A percentile compares a stretch with the other conserved stretches of the same genome.
phyloP scores from a whole-genome alignment of 345 rosid species.

The Boechera divaricarpa region DNA sequence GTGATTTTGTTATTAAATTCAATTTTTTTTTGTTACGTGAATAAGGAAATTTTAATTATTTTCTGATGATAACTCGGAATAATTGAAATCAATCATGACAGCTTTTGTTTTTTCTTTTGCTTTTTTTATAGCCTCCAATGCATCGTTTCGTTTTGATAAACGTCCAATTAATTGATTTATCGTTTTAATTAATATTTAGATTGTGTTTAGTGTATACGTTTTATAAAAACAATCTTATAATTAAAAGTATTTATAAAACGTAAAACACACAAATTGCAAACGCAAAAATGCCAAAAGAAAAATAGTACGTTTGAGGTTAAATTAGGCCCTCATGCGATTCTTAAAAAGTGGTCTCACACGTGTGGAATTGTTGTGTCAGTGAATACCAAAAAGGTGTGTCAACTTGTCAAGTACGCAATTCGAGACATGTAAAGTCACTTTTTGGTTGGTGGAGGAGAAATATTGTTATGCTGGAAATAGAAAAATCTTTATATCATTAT shows the following conservation, averaged over 20 bases:
- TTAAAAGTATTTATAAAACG: too few relatives aligned
- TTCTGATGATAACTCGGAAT: slow-evolving; percentile 30
- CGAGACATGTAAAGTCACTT: neutral
- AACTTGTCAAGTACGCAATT: neutral
- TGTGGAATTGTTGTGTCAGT: slow-evolving; percentile 10
- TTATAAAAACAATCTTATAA: too few relatives aligned
- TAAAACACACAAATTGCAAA: neutral
- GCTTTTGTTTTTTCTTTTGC: neutral
- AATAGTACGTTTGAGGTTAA: too few relatives aligned
- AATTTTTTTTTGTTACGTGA: neutral
- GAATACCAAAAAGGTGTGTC: neutral
- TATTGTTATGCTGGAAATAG: too few relatives aligned
- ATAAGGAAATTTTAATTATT: slow-evolving; percentile 30
- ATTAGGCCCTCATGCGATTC: neutral
- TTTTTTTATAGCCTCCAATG: neutral
- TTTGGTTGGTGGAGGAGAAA: neutral
- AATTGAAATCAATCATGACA: slow-evolving; percentile 18
- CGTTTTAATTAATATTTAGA: neutral
- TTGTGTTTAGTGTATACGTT: neutral
- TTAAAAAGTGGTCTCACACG: neutral
- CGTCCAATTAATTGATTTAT: neutral
- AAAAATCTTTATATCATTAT: too few relatives aligned
- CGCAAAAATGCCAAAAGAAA: neutral
- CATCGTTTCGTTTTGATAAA: neutral
- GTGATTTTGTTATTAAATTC: neutral